Base-by-base conservation (phyloP, 805 yeast genomes). In the Candida awuae region DNA sequence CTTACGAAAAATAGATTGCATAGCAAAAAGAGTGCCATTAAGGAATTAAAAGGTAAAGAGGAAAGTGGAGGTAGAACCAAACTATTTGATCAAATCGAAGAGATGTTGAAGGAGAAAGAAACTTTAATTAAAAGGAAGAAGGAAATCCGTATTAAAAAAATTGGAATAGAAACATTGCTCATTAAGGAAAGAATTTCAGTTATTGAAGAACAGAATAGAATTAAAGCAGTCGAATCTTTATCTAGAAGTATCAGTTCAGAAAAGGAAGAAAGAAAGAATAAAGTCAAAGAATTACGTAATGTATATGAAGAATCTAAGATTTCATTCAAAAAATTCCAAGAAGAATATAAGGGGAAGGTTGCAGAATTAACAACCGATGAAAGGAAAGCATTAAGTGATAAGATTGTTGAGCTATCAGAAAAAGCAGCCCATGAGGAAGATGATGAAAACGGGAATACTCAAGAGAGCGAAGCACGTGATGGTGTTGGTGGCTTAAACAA, bases 171-270 rank as follows among this genome's bases (percentile, higher is more conserved):
- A 34, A 49, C 48, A 28, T 14, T 51, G 46, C 27, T 51, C 55
- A 18, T 53, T 44, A 35, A 38, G 36, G 14, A 56, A 2, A 35
- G 45, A 17, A 34, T 55, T 10, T 35, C 34, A 27, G 42, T 40
- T 12, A 44, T 71, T 32, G 75, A 73, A 42, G 60, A 60, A 9
- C 51, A 56, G 28, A 70, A 72, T 44, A 62, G 61, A 35, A 38
- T 38, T 12, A 41, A 41, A 12, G 42, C 53, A 2, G 45, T 55
- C 14, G 44, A 48, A 18, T 51, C 34, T 45, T 54, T 45, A 50
- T 62, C 37, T 44, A 52, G 30, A 53, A 52, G 45, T 20, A 51
- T 67, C 8, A 59, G 56, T 5, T 44, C 42, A 3, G 54, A 53
- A 21, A 53, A 59, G 28, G 50, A 49, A 12, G 47, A 45, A 10